Conservation (phyloP, 2,329 filamentous ascomycete genomes). For the Phialophora verrucosa region DNA sequence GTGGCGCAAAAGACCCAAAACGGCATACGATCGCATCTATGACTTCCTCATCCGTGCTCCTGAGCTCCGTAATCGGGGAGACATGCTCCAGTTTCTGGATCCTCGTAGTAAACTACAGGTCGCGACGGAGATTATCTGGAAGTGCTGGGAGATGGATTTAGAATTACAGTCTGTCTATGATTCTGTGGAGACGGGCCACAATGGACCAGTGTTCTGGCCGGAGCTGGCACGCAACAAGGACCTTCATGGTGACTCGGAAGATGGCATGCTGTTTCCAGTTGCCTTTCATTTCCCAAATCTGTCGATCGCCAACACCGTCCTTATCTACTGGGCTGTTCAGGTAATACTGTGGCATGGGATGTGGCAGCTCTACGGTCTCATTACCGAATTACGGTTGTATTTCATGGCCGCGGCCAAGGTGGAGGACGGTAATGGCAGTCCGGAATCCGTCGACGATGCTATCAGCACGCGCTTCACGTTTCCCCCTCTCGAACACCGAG, state of each 20-base stretch:
- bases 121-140: conserved; percentile 34
- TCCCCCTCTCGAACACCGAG: conserved; percentile 40
- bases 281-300: conserved; percentile 43
- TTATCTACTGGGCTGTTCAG: conserved; percentile 45
- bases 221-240: conserved; percentile 34
- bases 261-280: conserved; percentile 42
- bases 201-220: conserved; percentile 44
- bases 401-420: conserved; percentile 8
- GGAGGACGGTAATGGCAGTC: background rate
- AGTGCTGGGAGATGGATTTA: conserved; percentile 43
- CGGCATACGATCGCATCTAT: conserved; percentile 40
- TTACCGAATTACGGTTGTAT: conserved; percentile 31
- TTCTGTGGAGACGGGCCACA: conserved; percentile 35
- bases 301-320: conserved; percentile 41
- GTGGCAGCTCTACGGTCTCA: conserved; percentile 42
- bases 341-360: conserved; percentile 46
- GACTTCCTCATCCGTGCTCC: conserved; percentile 43
- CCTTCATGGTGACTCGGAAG: conserved; percentile 22
- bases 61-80: conserved; percentile 37
- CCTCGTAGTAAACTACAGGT: conserved; percentile 30
- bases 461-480: conserved; percentile 33
- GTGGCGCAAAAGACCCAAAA: conserved; percentile 42
- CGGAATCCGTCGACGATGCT: conserved; percentile 9
- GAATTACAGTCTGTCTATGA: conserved; percentile 41
- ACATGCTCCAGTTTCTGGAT: conserved; percentile 31